phyloP scores from a whole-genome alignment of 176 grass and related monocot genomes.

The Bolboschoenus planiculmis region DNA sequence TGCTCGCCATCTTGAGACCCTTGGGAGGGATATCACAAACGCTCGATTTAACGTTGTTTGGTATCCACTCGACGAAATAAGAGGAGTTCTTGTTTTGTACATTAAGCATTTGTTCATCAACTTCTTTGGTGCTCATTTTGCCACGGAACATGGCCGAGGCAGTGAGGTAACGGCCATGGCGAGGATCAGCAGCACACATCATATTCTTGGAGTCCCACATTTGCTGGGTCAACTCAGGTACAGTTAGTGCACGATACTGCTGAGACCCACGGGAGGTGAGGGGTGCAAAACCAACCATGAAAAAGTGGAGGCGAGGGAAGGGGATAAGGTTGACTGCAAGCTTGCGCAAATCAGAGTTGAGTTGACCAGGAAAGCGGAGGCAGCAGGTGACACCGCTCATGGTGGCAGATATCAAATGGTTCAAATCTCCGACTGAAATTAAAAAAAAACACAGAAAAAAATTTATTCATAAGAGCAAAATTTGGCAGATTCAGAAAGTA shows the following conservation, averaged over 20 bases:
- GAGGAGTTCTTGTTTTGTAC: conserved; percentile 97
- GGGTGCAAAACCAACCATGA: conserved; percentile 89
- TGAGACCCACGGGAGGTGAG: conserved; percentile 80
- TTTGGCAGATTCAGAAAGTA: neutral
- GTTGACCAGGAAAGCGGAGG: conserved; percentile 80
- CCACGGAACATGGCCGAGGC: conserved; percentile 92
- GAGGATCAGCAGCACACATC: conserved; percentile 94
- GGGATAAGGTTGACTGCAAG: conserved; percentile 87
- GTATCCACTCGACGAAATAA: conserved; percentile 92
- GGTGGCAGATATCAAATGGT: conserved; percentile 84
- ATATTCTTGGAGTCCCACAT: conserved; percentile 99
- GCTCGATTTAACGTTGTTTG: conserved; percentile 86
- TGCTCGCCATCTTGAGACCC: conserved; percentile 64
- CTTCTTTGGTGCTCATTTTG: conserved; percentile 97
- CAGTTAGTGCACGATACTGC: conserved; percentile 79
- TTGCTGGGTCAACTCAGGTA: conserved; percentile 83
- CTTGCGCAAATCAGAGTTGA: conserved; percentile 84
- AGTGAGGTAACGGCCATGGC: conserved; percentile 74
- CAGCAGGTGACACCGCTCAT: conserved; percentile 93
- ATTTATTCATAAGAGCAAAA: neutral
- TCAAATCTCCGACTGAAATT: conserved; percentile 77
- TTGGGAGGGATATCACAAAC: conserved; percentile 85
- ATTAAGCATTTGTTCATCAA: conserved; percentile 94
- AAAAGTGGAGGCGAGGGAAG: conserved; percentile 78
- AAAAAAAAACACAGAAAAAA: neutral